Base-by-base conservation (phyloP, 164 flowering plant species). In the Platanus orientalis region DNA sequence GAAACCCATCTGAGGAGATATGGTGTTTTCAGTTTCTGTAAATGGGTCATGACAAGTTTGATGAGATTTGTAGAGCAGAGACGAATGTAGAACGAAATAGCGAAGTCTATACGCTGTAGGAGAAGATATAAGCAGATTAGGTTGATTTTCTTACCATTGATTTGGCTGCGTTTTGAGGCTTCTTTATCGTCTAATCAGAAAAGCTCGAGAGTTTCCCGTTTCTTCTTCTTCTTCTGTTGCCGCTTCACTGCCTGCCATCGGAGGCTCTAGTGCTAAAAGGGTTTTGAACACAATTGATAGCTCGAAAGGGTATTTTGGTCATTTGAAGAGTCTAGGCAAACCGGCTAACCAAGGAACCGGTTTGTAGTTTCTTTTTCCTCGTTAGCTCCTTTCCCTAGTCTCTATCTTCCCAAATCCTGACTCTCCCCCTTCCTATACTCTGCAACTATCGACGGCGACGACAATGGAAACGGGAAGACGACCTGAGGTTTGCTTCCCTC, bases 1-100 rank as follows among this genome's bases (percentile, higher is more conserved):
- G 75, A 73, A 62, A 65, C 73, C 75, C 77, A 68, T 64, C 69
- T 72, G 58, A 73, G 61, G 57, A 69, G 10, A 39, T 44, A 42
- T 30, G 13, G 21, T 45, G 19, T 30, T 73, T 61, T 69, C 6
- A 71, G 67, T 50, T 75, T 81, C 29, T 61, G 68, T 7, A 71
- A 62, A 58, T 57, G 68, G 69, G 45, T 67, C 85, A 81, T 81
- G 69, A 29, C 21, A 7, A 54, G 21, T 28, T 54, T 19, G 36
- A 28, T 54, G 36, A 54, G 12, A 54, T 54, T 16, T 54, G 11
- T 17, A 29, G 12, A 28, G 21, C 6, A 54, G 2, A 28, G 39
- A n/a, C 14, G 36, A 26, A 25, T 53, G 29, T 6, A 53, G 56
- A 53, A 26, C 12, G 2, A 16, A 25, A 27, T 4, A 54, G 0